Percentiles rank a stretch among this genome's conserved stretches.
These are phyloP conservation scores for Pythium vanterpoolii DNA, from an alignment of 352 stramenopile genomes.

Conservation along the genomic window DNA sequence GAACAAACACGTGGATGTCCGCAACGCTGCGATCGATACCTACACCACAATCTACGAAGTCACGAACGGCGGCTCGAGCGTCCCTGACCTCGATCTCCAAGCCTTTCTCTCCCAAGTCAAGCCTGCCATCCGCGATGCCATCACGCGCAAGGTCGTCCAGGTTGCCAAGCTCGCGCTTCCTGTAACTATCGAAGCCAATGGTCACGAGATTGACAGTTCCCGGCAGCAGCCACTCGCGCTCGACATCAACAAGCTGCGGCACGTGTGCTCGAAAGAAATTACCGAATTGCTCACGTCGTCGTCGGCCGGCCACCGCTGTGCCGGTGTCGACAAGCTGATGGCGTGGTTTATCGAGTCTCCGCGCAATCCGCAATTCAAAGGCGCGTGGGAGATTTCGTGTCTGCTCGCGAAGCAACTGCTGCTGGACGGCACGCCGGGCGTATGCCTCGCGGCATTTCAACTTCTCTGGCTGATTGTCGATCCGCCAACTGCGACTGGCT, in stretches of 20 bases:
- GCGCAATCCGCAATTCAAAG: constrained; percentile 41
- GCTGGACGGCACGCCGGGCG: constrained; percentile 37
- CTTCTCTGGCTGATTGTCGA: constrained; percentile 56
- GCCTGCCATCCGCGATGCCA: constrained; percentile 65
- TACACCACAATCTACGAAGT: constrained; percentile 74
- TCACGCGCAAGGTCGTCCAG: constrained; percentile 70
- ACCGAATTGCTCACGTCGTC: constrained; percentile 48
- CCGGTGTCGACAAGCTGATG: constrained; percentile 59
- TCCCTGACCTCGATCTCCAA: constrained; percentile 48
- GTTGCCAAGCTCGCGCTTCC: constrained; percentile 36
- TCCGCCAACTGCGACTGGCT: constrained; percentile 25
- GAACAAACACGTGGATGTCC: constrained; percentile 83
- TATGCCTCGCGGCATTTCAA: constrained; percentile 55
- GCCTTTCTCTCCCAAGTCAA: constrained; percentile 61
- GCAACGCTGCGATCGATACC: constrained; percentile 60
- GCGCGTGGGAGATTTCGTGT: constrained; percentile 70
- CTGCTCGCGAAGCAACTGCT: constrained; percentile 66
- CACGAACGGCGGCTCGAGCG: constrained; percentile 39
- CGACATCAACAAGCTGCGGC: constrained; percentile 54
- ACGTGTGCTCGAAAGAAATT: constrained; percentile 53
- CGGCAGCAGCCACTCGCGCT: constrained; percentile 49
- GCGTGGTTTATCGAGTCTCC: constrained; percentile 31
- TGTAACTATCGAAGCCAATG: not conserved
- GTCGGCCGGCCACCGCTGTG: constrained; percentile 33
- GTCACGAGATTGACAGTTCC: constrained; percentile 48